phyloP scores from a whole-genome alignment of 2,329 filamentous ascomycete species.

The Aspergillus neotritici region DNA sequence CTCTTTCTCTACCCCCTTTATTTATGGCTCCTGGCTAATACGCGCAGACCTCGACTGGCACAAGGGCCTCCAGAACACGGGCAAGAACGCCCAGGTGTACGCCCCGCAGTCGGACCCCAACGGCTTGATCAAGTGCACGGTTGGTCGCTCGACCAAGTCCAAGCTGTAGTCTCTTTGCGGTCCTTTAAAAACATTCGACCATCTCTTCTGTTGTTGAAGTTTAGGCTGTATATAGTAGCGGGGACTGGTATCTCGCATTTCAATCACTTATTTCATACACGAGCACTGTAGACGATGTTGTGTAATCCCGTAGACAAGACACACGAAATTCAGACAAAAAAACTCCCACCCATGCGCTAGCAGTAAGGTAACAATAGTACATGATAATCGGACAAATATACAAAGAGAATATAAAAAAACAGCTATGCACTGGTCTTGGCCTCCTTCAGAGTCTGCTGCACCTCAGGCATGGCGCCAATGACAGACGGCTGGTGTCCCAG shows the following conservation, averaged over 20 bases:
- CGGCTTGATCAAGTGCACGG: slow-evolving; percentile 90
- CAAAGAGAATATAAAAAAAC: slow-evolving; percentile 6
- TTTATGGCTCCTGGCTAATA: slow-evolving; percentile 3
- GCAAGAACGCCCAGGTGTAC: slow-evolving; percentile 91
- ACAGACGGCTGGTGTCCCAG: slow-evolving; percentile 53
- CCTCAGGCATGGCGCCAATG: slow-evolving; percentile 31
- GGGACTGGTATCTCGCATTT: not conserved
- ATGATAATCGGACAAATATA: slow-evolving; percentile 26
- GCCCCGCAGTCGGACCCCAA: slow-evolving; percentile 90
- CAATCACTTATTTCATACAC: slow-evolving; percentile 1
- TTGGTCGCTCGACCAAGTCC: slow-evolving; percentile 42
- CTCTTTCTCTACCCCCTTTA: slow-evolving; percentile 26
- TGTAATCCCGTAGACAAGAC: not conserved
- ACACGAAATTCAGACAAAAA: slow-evolving; percentile 12
- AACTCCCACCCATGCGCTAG: slow-evolving; percentile 41
- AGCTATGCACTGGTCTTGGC: slow-evolving; percentile 11
- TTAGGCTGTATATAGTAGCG: slow-evolving; percentile 8
- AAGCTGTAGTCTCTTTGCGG: slow-evolving; percentile 22
- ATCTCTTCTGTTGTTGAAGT: slow-evolving; percentile 13
- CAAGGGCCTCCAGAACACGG: slow-evolving; percentile 90
- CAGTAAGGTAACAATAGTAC: slow-evolving; percentile 16
- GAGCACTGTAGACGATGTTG: slow-evolving; percentile 4
- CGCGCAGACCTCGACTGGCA: slow-evolving; percentile 84
- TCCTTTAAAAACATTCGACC: not conserved
- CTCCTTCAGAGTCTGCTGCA: slow-evolving; percentile 34